A percentile compares a stretch with the other conserved stretches of the same genome.
phyloP scores from a whole-genome alignment of 345 rosid genomes.

The Ceriops decandra region DNA sequence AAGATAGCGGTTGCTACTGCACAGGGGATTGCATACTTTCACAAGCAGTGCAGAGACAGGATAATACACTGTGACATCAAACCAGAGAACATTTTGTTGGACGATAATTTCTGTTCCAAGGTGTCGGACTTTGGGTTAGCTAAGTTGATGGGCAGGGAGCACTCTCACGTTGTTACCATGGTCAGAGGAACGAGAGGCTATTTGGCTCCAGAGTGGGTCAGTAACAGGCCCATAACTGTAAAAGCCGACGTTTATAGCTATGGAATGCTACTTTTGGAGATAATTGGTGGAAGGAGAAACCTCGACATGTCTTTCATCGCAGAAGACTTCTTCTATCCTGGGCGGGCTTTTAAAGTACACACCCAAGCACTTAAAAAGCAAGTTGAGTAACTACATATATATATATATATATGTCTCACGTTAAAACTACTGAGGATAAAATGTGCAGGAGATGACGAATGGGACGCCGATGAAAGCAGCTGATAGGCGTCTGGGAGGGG shows the following conservation, averaged over 20 bases:
- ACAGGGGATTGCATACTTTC: slow-evolving; percentile 32
- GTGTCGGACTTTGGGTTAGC: slow-evolving; percentile 34
- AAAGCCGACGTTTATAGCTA: slow-evolving; percentile 36
- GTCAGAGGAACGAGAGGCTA: slow-evolving; percentile 34
- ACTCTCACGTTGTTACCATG: slow-evolving; percentile 34
- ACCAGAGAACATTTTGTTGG: slow-evolving; percentile 30
- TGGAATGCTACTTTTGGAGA: slow-evolving; percentile 33
- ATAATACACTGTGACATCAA: slow-evolving; percentile 34
- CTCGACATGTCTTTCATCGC: slow-evolving; percentile 28
- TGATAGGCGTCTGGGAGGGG: slow-evolving; percentile 20
- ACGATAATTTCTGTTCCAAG: slow-evolving; percentile 28
- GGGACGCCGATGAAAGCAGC: slow-evolving; percentile 25
- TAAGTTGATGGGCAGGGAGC: slow-evolving; percentile 33
- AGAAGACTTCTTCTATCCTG: slow-evolving; percentile 66
- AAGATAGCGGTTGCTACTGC: slow-evolving; percentile 30
- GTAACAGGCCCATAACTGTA: slow-evolving; percentile 32
- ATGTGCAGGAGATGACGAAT: slow-evolving; percentile 18
- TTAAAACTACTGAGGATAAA: neutral
- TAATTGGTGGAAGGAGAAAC: slow-evolving; percentile 31
- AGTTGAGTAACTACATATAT: too few species aligned
- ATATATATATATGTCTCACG: neutral
- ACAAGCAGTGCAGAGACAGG: slow-evolving; percentile 30
- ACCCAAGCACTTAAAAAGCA: neutral
- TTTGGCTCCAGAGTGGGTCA: slow-evolving; percentile 31
- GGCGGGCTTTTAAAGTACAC: slow-evolving; percentile 79